Evolutionary conservation across 305 asterid genomes (phyloP).

Genomic region (Ilex paraguariensis): DNA sequence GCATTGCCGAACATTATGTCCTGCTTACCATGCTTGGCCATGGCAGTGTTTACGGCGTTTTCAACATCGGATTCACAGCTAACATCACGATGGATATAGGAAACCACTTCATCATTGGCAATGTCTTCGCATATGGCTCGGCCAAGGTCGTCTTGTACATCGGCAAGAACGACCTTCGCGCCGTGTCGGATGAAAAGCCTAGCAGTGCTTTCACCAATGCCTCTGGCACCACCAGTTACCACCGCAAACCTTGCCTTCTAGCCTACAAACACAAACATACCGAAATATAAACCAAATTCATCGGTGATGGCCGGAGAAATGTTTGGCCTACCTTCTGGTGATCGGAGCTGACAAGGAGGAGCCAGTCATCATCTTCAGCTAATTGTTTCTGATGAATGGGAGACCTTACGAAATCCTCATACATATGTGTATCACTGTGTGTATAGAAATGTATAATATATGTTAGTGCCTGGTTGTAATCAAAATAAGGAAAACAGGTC

Average conservation of each 20-base stretch:
- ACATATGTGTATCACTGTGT: too few relatives aligned
- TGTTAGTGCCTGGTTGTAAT: too few relatives aligned
- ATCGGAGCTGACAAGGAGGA: too few relatives aligned
- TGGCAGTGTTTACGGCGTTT: slow-evolving; percentile 8
- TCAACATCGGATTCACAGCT: slow-evolving; percentile 5
- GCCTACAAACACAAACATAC: neutral
- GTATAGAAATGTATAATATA: too few relatives aligned
- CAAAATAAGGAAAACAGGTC: too few relatives aligned
- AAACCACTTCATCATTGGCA: neutral
- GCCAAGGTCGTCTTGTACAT: slow-evolving; percentile 20
- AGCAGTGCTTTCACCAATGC: slow-evolving; percentile 16
- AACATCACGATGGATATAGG: slow-evolving; percentile 19
- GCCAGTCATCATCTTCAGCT: too few relatives aligned
- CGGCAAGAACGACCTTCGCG: slow-evolving; percentile 17
- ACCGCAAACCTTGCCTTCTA: slow-evolving; percentile 18
- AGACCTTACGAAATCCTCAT: too few relatives aligned
- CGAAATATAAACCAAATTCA: too few relatives aligned
- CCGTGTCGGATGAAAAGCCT: slow-evolving; percentile 9
- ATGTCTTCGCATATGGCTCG: slow-evolving; percentile 9
- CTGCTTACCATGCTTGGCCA: slow-evolving; percentile 6
- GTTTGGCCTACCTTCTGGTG: too few relatives aligned
- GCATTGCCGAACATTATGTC: slow-evolving; percentile 18
- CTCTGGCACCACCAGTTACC: slow-evolving; percentile 21
- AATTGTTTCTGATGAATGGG: too few relatives aligned
- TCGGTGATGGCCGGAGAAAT: too few relatives aligned